Base-by-base conservation (phyloP, 169 alveolate genomes). In the Plasmodium malariae region DNA sequence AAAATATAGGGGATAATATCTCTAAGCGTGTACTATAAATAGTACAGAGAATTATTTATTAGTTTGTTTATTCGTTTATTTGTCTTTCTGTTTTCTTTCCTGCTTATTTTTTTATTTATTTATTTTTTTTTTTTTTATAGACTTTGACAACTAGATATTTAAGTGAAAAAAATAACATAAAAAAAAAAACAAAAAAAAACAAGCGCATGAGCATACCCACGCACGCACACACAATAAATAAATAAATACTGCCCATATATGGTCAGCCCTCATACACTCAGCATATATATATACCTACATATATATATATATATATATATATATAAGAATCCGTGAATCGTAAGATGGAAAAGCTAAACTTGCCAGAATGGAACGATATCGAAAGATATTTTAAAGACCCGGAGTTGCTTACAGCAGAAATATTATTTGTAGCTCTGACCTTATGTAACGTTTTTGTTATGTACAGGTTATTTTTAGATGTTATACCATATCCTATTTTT, bases 361-460 rank as follows among this genome's bases (percentile, higher is more conserved):
- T 87, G 36, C 88, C 88, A 87, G 92, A 74, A 71, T 94, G 97
- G 97, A 95, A 86, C 45, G 95, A 95, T 55, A 85, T 95, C 90
- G 94, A 95, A 88, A 91, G 96, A 48, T 96, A 94, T 90, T 88
- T 94, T 73, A 94, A 94, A 67, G 97, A 96, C 88, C 98, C 98
- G 43, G 95, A 94, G 70, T 92, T 96, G 49, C 70, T 96, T 34
- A 95, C 98, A n/a, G 89, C 96, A n/a, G 98, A 96, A 88, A 88
- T 88, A 76, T 76, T 96, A 69, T 97, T 97, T 88, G 93, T 96
- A 36, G 88, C 94, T 80, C 90, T 97, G 60, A 97, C 98, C 2
- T 74, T 97, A 78, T 95, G 97, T 72, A 97, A 97, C 88, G 98
- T 97, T 71, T 96, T 96, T 90, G 98, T 97, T 59, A 94, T 97